phyloP scores from a whole-genome alignment of 2,329 filamentous ascomycete species.

The Microascus cirrosus region DNA sequence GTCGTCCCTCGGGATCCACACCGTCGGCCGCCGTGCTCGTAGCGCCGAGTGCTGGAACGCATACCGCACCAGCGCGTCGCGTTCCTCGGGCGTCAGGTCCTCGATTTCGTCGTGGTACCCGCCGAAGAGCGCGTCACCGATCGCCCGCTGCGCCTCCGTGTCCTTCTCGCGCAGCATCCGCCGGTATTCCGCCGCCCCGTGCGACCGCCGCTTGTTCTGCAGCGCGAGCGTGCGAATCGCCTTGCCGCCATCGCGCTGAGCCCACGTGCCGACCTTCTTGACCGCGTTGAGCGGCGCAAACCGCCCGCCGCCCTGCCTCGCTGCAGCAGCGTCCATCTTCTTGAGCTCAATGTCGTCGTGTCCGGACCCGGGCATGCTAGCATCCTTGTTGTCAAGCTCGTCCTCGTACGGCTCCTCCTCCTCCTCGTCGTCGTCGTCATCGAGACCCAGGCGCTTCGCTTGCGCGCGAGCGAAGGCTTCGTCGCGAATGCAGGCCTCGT shows the following conservation, averaged over 20 bases:
- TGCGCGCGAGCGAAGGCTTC: slow-evolving; percentile 77
- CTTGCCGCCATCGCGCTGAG: slow-evolving; percentile 15
- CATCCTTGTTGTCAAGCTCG: slow-evolving; percentile 25
- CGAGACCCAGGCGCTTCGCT: slow-evolving; percentile 53
- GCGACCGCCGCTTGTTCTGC: slow-evolving; percentile 14
- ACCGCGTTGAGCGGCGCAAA: slow-evolving; percentile 28
- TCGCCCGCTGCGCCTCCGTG: slow-evolving; percentile 59
- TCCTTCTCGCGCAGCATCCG: slow-evolving; percentile 42
- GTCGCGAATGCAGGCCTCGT: slow-evolving; percentile 86
- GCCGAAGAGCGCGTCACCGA: slow-evolving; percentile 74
- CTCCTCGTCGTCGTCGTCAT: slow-evolving; percentile 35
- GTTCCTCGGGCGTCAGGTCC: slow-evolving; percentile 80
- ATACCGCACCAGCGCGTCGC: slow-evolving; percentile 72
- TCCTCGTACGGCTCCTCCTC: slow-evolving; percentile 7
- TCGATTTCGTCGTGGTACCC: slow-evolving; percentile 89
- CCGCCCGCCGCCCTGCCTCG: slow-evolving; percentile 19
- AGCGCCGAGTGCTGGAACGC: slow-evolving; percentile 88
- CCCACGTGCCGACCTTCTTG: slow-evolving; percentile 35
- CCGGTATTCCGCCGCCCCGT: slow-evolving; percentile 35
- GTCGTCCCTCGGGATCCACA: slow-evolving; percentile 91
- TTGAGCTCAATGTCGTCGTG: slow-evolving; percentile 23
- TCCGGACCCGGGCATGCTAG: slow-evolving; percentile 12
- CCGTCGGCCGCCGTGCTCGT: slow-evolving; percentile 69
- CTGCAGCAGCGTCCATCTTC: slow-evolving; percentile 14
- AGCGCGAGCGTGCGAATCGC: slow-evolving; percentile 7